These are phyloP conservation scores for Blastomyces gilchristii DNA, from an alignment of 2,329 filamentous ascomycete genomes.

Conservation along the genomic window DNA sequence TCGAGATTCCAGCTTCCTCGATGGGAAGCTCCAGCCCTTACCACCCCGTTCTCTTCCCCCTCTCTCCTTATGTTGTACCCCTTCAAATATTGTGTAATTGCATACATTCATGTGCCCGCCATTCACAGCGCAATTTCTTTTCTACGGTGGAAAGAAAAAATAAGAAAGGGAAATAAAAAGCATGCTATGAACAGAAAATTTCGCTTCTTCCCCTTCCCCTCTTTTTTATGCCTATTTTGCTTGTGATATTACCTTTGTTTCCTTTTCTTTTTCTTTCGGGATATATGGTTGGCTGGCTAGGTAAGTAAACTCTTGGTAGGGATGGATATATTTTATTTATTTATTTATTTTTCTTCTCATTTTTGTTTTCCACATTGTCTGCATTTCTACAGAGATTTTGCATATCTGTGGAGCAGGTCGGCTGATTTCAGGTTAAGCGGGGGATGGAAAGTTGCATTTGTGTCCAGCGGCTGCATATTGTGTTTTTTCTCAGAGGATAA, in stretches of 20 bases:
- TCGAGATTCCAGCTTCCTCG: neutral
- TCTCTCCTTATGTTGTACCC: neutral
- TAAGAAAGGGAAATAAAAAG: neutral
- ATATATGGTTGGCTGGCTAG: neutral
- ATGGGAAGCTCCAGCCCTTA: neutral
- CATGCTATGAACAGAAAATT: neutral
- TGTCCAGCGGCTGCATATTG: neutral
- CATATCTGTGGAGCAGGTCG: neutral
- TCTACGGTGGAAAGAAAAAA: too few relatives aligned
- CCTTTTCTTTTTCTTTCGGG: neutral
- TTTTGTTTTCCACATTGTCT: neutral
- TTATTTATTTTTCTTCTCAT: neutral
- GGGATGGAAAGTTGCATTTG: neutral
- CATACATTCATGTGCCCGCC: neutral
- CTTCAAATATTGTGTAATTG: neutral
- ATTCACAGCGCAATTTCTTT: neutral
- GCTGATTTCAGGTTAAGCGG: neutral
- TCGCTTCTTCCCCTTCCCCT: constrained; percentile 7
- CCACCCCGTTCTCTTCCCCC: too few relatives aligned
- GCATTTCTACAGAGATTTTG: neutral
- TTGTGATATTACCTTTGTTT: neutral
- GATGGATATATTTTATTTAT: neutral
- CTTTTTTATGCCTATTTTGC: constrained; percentile 13
- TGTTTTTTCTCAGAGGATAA: neutral
- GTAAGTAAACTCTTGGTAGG: neutral